Conservation (phyloP, 2,329 filamentous ascomycete species). For the Pyricularia grisea region DNA sequence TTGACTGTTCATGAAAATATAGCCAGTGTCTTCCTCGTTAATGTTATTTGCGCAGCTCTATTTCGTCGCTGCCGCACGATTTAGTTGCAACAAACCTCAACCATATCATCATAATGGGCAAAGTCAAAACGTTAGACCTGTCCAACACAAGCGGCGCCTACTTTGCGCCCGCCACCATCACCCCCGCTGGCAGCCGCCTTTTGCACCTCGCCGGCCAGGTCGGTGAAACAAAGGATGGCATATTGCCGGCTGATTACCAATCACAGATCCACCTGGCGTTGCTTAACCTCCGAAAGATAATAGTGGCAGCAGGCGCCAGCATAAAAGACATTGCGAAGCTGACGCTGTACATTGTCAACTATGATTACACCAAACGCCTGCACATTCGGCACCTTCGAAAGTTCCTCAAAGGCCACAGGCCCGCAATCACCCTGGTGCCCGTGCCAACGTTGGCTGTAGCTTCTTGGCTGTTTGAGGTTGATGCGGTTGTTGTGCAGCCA, state of each 20-base stretch:
- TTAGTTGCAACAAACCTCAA: not conserved
- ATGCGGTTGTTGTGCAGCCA: constrained; percentile 23
- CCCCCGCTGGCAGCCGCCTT: not conserved
- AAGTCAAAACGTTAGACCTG: not conserved
- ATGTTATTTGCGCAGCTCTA: not conserved
- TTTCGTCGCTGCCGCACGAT: not conserved
- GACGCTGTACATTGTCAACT: not conserved
- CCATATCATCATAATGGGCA: not conserved
- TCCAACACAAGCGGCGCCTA: not conserved
- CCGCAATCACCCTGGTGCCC: constrained; percentile 31
- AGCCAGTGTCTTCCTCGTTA: not conserved
- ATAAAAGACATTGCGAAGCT: not conserved
- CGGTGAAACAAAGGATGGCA: not conserved
- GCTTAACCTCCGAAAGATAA: not conserved
- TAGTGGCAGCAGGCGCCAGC: not conserved
- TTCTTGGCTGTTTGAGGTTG: constrained; percentile 31
- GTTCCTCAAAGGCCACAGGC: constrained; percentile 20
- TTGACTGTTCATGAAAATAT: not conserved
- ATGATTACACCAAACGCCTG: not conserved
- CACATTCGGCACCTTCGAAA: not conserved
- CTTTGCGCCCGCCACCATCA: not conserved
- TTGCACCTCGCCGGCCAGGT: not conserved
- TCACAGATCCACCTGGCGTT: not conserved
- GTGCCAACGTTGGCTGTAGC: constrained; percentile 28
- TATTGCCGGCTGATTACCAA: not conserved